Conservation (phyloP, 192 early-diverging fungal species). For the Geranomyces michiganensis region DNA sequence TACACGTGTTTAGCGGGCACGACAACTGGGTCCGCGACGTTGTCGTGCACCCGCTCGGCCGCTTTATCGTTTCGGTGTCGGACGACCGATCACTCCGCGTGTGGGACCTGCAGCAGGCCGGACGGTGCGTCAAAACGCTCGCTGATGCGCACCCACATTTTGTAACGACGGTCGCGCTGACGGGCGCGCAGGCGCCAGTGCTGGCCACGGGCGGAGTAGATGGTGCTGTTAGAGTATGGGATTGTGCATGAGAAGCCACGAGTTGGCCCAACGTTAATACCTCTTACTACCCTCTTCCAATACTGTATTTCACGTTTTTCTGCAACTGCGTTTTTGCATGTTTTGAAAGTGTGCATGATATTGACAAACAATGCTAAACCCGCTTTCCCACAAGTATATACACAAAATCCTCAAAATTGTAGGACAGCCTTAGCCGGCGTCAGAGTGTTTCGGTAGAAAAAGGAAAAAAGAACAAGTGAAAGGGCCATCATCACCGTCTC, state of each 20-base stretch:
- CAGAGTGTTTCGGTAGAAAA: no score
- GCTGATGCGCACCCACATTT: constrained; percentile 85
- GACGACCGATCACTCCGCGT: constrained; percentile 91
- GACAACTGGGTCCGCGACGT: constrained; percentile 68
- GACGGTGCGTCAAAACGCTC: constrained; percentile 78
- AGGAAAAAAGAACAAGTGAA: no score
- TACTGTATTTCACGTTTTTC: no score
- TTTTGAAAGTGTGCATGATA: no score
- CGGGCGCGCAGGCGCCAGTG: constrained; percentile 45
- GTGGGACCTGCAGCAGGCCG: constrained; percentile 81
- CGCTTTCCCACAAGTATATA: no score
- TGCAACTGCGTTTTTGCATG: no score
- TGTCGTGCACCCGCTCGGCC: constrained; percentile 77
- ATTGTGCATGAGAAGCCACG: not conserved
- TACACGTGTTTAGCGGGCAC: constrained; percentile 30
- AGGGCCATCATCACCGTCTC: no score
- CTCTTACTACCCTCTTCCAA: no score
- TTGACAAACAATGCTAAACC: no score
- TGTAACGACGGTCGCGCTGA: constrained; percentile 79
- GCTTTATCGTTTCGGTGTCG: constrained; percentile 73
- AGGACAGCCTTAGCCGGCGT: no score
- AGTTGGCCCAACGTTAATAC: no score
- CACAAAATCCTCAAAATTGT: no score
- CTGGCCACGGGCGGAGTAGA: constrained; percentile 90
- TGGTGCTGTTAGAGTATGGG: constrained; percentile 75